These are phyloP conservation scores for Coniella vitis DNA, from an alignment of 2,329 filamentous ascomycete genomes.

Conservation along the genomic window DNA sequence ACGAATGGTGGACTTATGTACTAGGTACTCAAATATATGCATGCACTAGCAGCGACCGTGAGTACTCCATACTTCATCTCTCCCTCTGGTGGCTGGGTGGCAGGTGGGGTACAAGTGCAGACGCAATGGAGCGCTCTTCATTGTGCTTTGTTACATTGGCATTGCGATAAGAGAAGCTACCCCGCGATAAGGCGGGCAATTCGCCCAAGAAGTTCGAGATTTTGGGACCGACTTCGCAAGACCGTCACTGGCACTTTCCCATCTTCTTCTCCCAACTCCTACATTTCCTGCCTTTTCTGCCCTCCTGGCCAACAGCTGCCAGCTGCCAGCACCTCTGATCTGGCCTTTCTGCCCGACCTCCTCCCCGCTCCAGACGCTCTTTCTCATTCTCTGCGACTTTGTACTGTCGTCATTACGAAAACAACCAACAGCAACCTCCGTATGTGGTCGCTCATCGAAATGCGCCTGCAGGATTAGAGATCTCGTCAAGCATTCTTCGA, in stretches of 20 bases:
- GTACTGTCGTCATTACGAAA: background rate
- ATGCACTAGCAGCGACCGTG: too few relatives aligned
- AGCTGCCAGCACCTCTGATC: too few relatives aligned
- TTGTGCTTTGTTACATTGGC: background rate
- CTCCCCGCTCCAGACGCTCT: conserved; percentile 1
- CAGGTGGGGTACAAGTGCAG: background rate
- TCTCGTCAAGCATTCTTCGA: conserved; percentile 15
- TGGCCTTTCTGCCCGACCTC: background rate
- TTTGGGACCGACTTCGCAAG: background rate
- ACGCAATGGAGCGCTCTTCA: background rate
- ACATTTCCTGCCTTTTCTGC: background rate
- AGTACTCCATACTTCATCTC: too few relatives aligned
- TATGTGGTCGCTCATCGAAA: conserved; percentile 15
- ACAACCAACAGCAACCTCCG: background rate
- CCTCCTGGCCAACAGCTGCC: background rate
- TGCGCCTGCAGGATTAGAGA: conserved; percentile 16
- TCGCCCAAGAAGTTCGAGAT: background rate
- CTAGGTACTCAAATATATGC: too few relatives aligned
- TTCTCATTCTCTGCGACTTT: conserved; percentile 11
- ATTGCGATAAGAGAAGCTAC: background rate
- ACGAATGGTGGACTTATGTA: too few relatives aligned
- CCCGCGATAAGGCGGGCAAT: conserved; percentile 1
- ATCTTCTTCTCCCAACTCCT: background rate
- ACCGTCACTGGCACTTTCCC: background rate
- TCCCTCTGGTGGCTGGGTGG: too few relatives aligned